A percentile compares a stretch with the other conserved stretches of the same genome.
These are phyloP conservation scores for Trypanosoma melophagium DNA, from an alignment of 208 protist genomes.

Conservation along the genomic window DNA sequence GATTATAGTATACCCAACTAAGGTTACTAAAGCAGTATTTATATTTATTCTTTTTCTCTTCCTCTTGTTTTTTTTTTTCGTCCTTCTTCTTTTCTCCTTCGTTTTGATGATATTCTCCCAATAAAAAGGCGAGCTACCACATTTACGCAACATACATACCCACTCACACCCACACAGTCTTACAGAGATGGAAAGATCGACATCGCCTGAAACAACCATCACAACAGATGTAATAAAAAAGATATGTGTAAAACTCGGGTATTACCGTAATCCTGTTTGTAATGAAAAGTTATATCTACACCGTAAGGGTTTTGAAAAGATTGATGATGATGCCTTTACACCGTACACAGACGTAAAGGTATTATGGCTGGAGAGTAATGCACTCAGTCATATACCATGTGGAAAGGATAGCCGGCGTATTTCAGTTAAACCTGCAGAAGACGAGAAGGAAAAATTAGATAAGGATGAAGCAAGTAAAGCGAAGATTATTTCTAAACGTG, in stretches of 20 bases:
- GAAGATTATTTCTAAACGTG: neutral
- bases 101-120: neutral
- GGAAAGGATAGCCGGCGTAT: slow-evolving; percentile 48
- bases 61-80: slow-evolving; percentile 2
- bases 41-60: slow-evolving; percentile 15
- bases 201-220: slow-evolving; percentile 29
- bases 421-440: slow-evolving; percentile 1
- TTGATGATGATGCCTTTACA: slow-evolving; percentile 80
- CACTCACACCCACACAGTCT: neutral
- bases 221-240: slow-evolving; percentile 83
- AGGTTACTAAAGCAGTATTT: too few relatives aligned
- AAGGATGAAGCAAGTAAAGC: neutral
- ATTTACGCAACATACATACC: neutral
- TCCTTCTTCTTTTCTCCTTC: neutral
- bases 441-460: slow-evolving; percentile 14
- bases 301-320: slow-evolving; percentile 84
- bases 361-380: slow-evolving; percentile 94
- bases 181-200: too few relatives aligned
- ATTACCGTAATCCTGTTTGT: slow-evolving; percentile 90
- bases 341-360: slow-evolving; percentile 88
- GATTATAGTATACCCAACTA: too few relatives aligned
- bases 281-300: slow-evolving; percentile 96
- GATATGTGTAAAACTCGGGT: slow-evolving; percentile 82
- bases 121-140: neutral
- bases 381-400: slow-evolving; percentile 57